Base-by-base conservation (phyloP, 2,329 filamentous ascomycete genomes). In the Coniochaeta sp. region DNA sequence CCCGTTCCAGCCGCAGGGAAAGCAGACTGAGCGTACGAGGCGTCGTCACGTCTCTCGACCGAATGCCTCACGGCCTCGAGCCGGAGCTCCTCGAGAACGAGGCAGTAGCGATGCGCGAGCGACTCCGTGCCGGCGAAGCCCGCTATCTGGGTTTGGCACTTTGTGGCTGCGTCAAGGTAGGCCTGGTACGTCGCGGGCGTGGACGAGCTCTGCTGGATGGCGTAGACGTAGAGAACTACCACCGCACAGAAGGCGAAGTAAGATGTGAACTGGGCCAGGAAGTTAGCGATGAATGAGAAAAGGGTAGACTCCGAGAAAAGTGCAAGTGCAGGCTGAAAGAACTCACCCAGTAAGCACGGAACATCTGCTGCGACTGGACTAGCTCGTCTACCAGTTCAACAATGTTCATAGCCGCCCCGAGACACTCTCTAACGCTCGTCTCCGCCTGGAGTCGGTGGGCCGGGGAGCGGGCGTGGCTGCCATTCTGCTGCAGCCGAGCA, bases 161-260 rank as follows among this genome's bases (percentile, higher is more conserved):
- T 70, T 1, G 68, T 70, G 0, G 76, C 77, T 1, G 72, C 73
- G 16, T 69, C 62, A 19, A 78, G 72, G 30, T 73, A 71, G 0
- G 60, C 58, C 4, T 67, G 61, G 60, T 72, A 73, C 2, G 64
- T 66, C 28, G 69, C 66, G 36, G 67, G 62, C 2, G 67, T 63
- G 3, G 65, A 61, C 4, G 67, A 62, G 1, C 70, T 62, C 34
- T 74, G 67, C 47, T 77, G 77, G 10, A 79, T 79, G 4, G 72
- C 71, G 47, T 75, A 76, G 4, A 79, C 72, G 59, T 79, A 79
- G 2, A 79, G 66, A 1, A 79, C 70, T 1, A 77, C 74, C 2
- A 77, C 73, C 0, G 77, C 77, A 14, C 70, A 77, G 52, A 79
- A 80, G 1, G 73, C 76, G 58, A 75, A 76, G 59, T 80, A 79